Conservation (phyloP, 495 filamentous ascomycete species). For the Venustampulla echinocandica region DNA sequence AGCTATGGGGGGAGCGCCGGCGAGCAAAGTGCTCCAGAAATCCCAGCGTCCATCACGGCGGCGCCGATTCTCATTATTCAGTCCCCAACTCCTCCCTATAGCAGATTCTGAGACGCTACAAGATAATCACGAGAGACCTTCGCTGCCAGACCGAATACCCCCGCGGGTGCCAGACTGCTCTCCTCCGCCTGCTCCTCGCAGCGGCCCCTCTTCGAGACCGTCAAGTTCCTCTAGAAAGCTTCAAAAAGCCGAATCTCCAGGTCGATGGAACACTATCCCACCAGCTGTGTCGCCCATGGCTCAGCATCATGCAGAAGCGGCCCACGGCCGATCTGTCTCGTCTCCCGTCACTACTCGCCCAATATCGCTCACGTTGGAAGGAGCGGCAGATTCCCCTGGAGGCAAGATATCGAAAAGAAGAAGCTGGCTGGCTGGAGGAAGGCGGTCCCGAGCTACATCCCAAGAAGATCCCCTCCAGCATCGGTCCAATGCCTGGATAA, state of each 20-base stretch:
- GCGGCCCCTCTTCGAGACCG: not conserved
- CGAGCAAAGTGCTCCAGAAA: not conserved
- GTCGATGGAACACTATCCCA: not conserved
- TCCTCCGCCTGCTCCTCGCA: not conserved
- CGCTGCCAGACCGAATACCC: not conserved
- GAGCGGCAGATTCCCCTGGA: constrained; percentile 2
- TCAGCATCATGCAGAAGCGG: not conserved
- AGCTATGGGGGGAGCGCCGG: too few species aligned
- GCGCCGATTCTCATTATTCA: not conserved
- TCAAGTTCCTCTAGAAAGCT: not conserved
- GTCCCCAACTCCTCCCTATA: not conserved
- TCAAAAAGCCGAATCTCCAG: constrained; percentile 3
- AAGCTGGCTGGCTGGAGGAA: constrained; percentile 46
- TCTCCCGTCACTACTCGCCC: constrained; percentile 4
- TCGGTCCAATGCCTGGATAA: constrained; percentile 51
- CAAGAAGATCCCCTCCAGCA: constrained; percentile 12
- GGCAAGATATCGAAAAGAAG: constrained; percentile 31
- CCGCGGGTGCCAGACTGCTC: not conserved
- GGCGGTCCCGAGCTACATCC: constrained; percentile 19
- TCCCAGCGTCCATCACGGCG: not conserved
- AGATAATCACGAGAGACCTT: not conserved
- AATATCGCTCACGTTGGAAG: constrained; percentile 7
- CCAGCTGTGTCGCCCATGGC: not conserved
- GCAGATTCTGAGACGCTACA: not conserved
- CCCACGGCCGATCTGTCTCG: constrained; percentile 4